Conservation (phyloP, 2,329 filamentous ascomycete species). For the Fusarium aywerte region DNA sequence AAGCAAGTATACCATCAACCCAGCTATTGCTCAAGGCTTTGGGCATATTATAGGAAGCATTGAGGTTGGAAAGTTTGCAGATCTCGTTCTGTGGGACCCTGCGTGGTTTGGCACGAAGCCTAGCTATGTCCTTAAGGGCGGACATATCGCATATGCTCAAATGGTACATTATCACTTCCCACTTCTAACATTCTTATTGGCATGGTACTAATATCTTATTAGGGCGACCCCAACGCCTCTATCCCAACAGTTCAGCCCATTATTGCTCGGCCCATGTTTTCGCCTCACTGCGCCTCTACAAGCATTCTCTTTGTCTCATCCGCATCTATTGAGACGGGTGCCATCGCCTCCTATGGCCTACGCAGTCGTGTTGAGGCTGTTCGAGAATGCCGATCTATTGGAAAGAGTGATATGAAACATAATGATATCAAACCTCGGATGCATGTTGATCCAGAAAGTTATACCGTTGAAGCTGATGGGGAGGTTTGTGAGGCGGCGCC, state of each 20-base stretch:
- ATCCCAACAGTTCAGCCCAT: constrained; percentile 91
- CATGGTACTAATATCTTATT: constrained; percentile 8
- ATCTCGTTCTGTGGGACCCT: constrained; percentile 88
- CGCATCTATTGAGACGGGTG: constrained; percentile 73
- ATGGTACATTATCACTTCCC: constrained; percentile 69
- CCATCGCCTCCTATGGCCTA: constrained; percentile 77
- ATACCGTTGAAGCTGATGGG: constrained; percentile 87
- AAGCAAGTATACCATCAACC: constrained; percentile 96
- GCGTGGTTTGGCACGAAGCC: constrained; percentile 91
- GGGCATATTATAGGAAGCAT: constrained; percentile 85
- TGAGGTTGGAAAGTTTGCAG: constrained; percentile 89
- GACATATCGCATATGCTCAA: constrained; percentile 82
- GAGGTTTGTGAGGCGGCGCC: constrained; percentile 78
- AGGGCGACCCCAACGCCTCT: constrained; percentile 83
- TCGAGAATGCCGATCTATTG: constrained; percentile 75
- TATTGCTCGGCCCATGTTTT: constrained; percentile 88
- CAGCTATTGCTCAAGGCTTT: constrained; percentile 92
- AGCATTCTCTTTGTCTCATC: constrained; percentile 87
- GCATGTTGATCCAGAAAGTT: constrained; percentile 91
- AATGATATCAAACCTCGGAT: constrained; percentile 87
- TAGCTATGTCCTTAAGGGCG: constrained; percentile 82
- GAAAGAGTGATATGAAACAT: constrained; percentile 90
- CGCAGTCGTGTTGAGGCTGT: constrained; percentile 85
- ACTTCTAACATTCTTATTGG: not conserved
- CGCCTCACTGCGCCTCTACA: constrained; percentile 74